Evolutionary conservation across 371 early-diverging fungal species (phyloP), one percentile per base, ranked within the genome.

Genomic region (Mucor mucedo): DNA sequence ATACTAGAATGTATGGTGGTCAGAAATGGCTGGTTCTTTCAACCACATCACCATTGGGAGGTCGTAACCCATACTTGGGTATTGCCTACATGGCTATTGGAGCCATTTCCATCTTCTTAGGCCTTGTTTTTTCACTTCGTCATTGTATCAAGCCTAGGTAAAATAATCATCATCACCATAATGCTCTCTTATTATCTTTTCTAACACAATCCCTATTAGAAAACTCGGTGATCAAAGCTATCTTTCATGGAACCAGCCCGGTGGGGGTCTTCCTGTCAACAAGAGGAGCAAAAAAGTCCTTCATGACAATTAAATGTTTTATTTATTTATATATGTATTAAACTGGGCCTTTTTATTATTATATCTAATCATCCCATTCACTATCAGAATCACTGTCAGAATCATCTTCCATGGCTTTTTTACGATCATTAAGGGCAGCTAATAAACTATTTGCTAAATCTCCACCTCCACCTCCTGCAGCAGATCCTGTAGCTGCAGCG

Each of bases 41-140:
- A 2, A 93, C 95, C 10, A 91, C 91, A 6, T 94, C 97, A 45
- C 87, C 93, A 32, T 81, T 98, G 63, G 98, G 98, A 54, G 97
- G 97, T 3, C 89, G 94, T 60, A 98, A 97, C 75, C 91, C 96
- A 2, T 96, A 94, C 82, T 75, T 98, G 38, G 99, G 98, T 11
- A 87, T 90, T 53, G 94, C 97, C 0, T 98, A 97, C 78, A 86
- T 98, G 59, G 87, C 89, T 4, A 90, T 95, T 38, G 98, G 97
- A 11, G 85, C 80, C 7, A 56, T 95, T 16, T 95, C 96, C 73
- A 84, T 94, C 50, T 62, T 94, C 3, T 72, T 98, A 14, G 98
- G 96, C 32, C 68, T 93, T 57, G 76, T 90, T 44, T 97, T 98
- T 75, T 86, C 95, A 28, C 76, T 87, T 39, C 82, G 95, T 45